Evolutionary conservation across 306 rosid genomes (phyloP).

Genomic region (Vicia sativa): DNA sequence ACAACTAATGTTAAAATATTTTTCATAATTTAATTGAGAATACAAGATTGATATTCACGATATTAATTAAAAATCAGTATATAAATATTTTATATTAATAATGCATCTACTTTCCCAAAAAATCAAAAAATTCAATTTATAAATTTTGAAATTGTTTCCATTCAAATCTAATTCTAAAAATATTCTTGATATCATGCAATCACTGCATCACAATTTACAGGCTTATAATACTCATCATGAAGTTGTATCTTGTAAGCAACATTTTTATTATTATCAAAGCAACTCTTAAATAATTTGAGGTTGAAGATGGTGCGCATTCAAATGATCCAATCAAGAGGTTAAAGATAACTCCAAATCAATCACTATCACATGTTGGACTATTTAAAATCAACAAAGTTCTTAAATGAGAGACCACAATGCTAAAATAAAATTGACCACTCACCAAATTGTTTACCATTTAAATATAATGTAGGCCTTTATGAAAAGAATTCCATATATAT

Average conservation of each 20-base stretch:
- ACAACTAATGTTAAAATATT: too few relatives aligned
- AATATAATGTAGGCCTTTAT: background rate
- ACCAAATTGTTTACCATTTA: conserved; percentile 2
- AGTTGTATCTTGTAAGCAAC: conserved; percentile 5
- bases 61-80: too few relatives aligned
- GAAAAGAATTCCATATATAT: background rate
- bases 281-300: background rate
- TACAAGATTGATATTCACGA: too few relatives aligned
- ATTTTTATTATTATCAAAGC: background rate
- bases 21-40: too few relatives aligned
- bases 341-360: conserved; percentile 26
- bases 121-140: too few relatives aligned
- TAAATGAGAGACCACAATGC: conserved; percentile 12
- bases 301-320: conserved; percentile 5
- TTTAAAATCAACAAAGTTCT: background rate
- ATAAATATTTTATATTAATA: too few relatives aligned
- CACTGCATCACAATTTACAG: background rate
- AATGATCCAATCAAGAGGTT: background rate
- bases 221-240: background rate
- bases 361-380: conserved; percentile 29
- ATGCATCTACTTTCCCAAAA: too few relatives aligned
- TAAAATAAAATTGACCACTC: conserved; percentile 31
- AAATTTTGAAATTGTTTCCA: too few relatives aligned
- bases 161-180: too few relatives aligned
- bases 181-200: too few relatives aligned